These are phyloP conservation scores for Rhizopus stolonifer DNA, from an alignment of 371 early-diverging fungal genomes.

Conservation along the genomic window DNA sequence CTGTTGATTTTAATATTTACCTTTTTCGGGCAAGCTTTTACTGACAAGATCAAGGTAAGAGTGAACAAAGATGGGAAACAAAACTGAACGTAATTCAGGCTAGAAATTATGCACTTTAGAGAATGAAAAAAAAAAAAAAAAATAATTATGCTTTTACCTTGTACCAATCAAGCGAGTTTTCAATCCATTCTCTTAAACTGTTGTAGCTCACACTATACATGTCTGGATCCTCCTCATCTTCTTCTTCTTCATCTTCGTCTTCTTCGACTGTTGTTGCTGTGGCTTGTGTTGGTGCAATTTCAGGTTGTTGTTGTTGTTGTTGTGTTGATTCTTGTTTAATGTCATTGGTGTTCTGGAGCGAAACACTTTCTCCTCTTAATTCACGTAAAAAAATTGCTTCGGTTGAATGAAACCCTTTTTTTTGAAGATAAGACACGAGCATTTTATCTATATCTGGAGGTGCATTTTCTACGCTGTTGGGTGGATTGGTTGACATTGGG, in stretches of 20 bases:
- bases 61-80: slow-evolving; percentile 95
- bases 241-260: slow-evolving; percentile 11
- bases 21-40: slow-evolving; percentile 59
- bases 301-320: not conserved
- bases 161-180: slow-evolving; percentile 92
- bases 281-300: not conserved
- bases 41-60: slow-evolving; percentile 87
- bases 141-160: slow-evolving; percentile 53
- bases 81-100: slow-evolving; percentile 82
- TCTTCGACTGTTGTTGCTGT: slow-evolving; percentile 2
- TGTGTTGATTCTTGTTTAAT: not conserved
- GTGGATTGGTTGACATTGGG: not conserved
- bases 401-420: slow-evolving; percentile 31
- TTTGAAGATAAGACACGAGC: slow-evolving; percentile 38
- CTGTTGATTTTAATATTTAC: too few relatives aligned
- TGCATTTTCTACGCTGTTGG: slow-evolving; percentile 3
- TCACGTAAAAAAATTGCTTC: slow-evolving; percentile 32
- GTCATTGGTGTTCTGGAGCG: slow-evolving; percentile 4
- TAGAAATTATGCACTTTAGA: slow-evolving; percentile 19
- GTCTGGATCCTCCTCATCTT: slow-evolving; percentile 69
- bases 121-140: not conserved
- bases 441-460: slow-evolving; percentile 32
- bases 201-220: slow-evolving; percentile 77
- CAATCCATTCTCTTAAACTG: slow-evolving; percentile 88
- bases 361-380: slow-evolving; percentile 25